phyloP scores from a whole-genome alignment of 306 rosid species.

The Alnus rubra region DNA sequence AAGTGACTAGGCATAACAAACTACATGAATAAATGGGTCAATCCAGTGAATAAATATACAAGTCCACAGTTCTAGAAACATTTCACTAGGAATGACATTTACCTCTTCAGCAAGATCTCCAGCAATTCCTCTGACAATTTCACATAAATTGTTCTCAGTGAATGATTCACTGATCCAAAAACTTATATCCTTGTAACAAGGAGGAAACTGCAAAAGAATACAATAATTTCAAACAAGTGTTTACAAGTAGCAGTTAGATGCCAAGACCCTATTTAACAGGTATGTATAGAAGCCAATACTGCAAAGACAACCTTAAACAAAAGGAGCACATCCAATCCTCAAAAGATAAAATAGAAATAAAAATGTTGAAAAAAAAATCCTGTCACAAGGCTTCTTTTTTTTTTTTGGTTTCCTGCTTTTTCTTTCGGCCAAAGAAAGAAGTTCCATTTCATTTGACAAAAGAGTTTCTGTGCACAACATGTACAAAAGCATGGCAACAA shows the following conservation, averaged over 20 bases:
- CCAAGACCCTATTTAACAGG: neutral
- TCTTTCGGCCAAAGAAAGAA: neutral
- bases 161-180: constrained; percentile 89
- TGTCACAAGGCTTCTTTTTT: neutral
- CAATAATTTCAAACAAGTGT: neutral
- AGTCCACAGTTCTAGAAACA: neutral
- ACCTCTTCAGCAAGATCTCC: constrained; percentile 99
- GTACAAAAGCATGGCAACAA: neutral
- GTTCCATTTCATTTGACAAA: neutral
- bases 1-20: neutral
- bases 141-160: constrained; percentile 95
- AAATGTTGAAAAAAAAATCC: no score
- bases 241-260: neutral
- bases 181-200: constrained; percentile 94
- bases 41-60: neutral
- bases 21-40: neutral
- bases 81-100: constrained; percentile 12
- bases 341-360: neutral
- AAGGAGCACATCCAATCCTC: neutral
- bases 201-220: constrained; percentile 69
- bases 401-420: neutral
- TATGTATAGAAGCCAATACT: neutral
- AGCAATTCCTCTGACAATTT: constrained; percentile 87
- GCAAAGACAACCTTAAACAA: neutral
- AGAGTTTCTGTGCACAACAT: neutral